Percentiles rank a stretch among this genome's conserved stretches.
phyloP scores from a whole-genome alignment of 805 yeast genomes.

The Phaffomyces opuntiae region DNA sequence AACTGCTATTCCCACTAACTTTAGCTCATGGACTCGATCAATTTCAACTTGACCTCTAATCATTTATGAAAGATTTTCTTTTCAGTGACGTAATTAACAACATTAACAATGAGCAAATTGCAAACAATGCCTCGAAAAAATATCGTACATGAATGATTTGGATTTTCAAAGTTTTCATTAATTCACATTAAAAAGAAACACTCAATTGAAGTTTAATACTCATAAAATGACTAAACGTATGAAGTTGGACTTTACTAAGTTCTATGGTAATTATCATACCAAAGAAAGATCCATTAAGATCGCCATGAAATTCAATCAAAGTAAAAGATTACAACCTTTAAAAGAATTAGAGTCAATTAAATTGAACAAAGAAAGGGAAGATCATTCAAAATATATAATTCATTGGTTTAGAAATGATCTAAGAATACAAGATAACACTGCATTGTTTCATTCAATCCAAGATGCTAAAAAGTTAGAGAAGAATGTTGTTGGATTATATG shows the following conservation, averaged over 20 bases:
- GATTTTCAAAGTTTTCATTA: no score
- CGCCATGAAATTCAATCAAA: not conserved
- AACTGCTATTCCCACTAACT: no score
- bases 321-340: not conserved
- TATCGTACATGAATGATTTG: no score
- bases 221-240: not conserved
- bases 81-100: no score
- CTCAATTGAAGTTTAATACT: not conserved
- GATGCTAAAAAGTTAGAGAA: constrained; percentile 24
- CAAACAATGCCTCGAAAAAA: no score
- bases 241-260: not conserved
- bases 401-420: constrained; percentile 45
- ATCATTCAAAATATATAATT: constrained; percentile 12
- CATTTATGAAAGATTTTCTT: no score
- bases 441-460: constrained; percentile 30
- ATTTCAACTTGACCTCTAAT: no score
- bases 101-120: no score
- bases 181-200: no score
- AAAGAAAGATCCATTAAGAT: not conserved
- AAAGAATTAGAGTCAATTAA: not conserved
- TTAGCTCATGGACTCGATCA: no score
- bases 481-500: constrained; percentile 35
- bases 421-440: constrained; percentile 37
- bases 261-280: not conserved
- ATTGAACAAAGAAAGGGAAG: not conserved